Conservation (phyloP, 306 rosid species). For the Trifolium subterraneum region DNA sequence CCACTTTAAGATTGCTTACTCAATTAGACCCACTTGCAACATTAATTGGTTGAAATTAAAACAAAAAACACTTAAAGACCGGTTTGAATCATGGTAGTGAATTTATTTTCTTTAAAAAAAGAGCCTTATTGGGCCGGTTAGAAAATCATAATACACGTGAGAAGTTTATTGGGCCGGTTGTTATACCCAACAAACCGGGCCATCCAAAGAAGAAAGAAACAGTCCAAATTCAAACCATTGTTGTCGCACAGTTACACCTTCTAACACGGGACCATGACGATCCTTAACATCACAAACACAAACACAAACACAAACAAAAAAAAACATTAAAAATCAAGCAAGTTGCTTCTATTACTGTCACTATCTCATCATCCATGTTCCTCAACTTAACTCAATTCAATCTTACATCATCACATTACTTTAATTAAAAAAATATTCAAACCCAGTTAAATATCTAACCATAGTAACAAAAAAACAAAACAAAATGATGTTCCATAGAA, state of each 20-base stretch:
- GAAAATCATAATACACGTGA: too few relatives aligned
- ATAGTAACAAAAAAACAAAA: neutral
- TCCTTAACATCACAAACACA: neutral
- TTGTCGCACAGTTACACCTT: constrained; percentile 27
- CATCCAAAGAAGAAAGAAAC: neutral
- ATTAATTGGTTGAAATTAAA: too few relatives aligned
- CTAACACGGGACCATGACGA: neutral
- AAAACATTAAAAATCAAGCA: neutral
- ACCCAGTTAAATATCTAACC: neutral
- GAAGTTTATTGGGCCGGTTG: too few relatives aligned
- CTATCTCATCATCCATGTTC: neutral
- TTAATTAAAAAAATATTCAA: neutral
- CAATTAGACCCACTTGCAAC: too few relatives aligned
- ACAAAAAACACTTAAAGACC: too few relatives aligned
- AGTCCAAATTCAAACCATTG: neutral
- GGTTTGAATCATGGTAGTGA: too few relatives aligned
- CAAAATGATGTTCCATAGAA: constrained; percentile 42
- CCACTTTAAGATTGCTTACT: too few relatives aligned
- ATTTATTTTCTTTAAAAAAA: too few relatives aligned
- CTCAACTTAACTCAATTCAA: neutral
- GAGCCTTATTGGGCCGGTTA: too few relatives aligned
- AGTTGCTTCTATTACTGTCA: neutral
- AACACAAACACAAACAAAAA: neutral
- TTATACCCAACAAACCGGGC: neutral
- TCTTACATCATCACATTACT: neutral